Conservation (phyloP, 2,329 filamentous ascomycete genomes). For the Capronia coronata region DNA sequence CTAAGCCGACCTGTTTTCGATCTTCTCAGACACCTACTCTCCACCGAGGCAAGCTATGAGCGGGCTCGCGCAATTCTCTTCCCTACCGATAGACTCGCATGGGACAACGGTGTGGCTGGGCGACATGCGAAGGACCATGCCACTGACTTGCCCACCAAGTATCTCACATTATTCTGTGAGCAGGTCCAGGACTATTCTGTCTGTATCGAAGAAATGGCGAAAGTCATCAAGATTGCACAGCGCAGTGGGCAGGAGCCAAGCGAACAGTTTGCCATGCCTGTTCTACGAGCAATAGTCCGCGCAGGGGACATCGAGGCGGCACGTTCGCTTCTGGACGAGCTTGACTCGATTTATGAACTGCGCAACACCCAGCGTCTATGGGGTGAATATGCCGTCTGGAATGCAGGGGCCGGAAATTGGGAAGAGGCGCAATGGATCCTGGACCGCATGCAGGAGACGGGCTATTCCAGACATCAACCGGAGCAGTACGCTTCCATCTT, state of each 20-base stretch:
- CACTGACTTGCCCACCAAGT: slow-evolving; percentile 4
- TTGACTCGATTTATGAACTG: slow-evolving; percentile 32
- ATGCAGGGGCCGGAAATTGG: slow-evolving; percentile 38
- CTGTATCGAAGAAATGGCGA: slow-evolving; percentile 30
- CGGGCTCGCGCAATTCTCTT: slow-evolving; percentile 15
- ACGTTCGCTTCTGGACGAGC: slow-evolving; percentile 33
- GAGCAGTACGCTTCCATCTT: slow-evolving; percentile 13
- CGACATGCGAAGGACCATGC: background rate
- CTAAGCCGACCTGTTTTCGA: slow-evolving; percentile 12
- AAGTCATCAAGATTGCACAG: slow-evolving; percentile 20
- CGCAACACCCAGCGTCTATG: slow-evolving; percentile 33
- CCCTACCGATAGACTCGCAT: background rate
- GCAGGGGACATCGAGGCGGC: slow-evolving; percentile 34
- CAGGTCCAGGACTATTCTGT: slow-evolving; percentile 33
- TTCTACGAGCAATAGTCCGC: slow-evolving; percentile 37
- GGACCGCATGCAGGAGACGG: slow-evolving; percentile 34
- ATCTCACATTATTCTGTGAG: slow-evolving; percentile 33
- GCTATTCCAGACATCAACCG: slow-evolving; percentile 29
- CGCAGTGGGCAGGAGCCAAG: slow-evolving; percentile 25
- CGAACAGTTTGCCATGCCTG: slow-evolving; percentile 37
- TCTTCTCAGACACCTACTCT: slow-evolving; percentile 15
- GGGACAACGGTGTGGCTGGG: background rate
- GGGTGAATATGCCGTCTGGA: slow-evolving; percentile 35
- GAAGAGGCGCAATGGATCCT: slow-evolving; percentile 36
- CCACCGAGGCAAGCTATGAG: slow-evolving; percentile 5